Conservation (phyloP, 495 filamentous ascomycete genomes). For the Glonium stellatum region DNA sequence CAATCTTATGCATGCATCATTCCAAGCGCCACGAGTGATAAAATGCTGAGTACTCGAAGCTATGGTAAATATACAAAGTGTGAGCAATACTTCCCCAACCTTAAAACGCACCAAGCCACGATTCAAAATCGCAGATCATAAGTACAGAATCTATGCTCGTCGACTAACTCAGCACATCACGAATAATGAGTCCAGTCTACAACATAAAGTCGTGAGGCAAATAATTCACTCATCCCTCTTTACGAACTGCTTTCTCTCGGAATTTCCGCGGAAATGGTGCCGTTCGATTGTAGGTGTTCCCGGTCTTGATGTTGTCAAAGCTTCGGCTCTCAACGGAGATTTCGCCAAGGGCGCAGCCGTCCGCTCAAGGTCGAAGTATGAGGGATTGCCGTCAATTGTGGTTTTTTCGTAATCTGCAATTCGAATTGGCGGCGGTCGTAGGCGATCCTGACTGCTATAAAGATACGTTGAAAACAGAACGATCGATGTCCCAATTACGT, state of each 20-base stretch:
- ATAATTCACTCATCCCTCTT: conserved; percentile 21
- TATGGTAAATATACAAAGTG: background rate
- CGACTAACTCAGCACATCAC: too few species aligned
- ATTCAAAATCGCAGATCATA: too few species aligned
- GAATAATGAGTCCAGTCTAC: too few species aligned
- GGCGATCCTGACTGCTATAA: conserved; percentile 53
- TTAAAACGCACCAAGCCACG: too few species aligned
- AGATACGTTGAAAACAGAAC: conserved; percentile 78
- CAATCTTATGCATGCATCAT: background rate
- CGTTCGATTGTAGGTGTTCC: conserved; percentile 50
- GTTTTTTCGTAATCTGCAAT: conserved; percentile 73
- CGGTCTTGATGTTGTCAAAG: conserved; percentile 59
- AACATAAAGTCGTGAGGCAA: background rate
- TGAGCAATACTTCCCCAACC: background rate
- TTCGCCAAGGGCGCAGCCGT: conserved; percentile 29
- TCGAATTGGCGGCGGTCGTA: conserved; percentile 63
- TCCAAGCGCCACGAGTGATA: too few species aligned
- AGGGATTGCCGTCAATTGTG: conserved; percentile 42
- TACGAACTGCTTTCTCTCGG: conserved; percentile 35
- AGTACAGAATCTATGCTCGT: too few species aligned
- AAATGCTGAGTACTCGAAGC: too few species aligned
- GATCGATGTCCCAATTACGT: conserved; percentile 66
- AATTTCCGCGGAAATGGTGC: conserved; percentile 37
- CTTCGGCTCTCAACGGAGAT: conserved; percentile 48
- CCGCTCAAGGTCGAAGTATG: conserved; percentile 48